Evolutionary conservation across 331 rosid species (phyloP), one percentile per base, ranked within the genome.

Genomic region (Prunus yedoensis): DNA sequence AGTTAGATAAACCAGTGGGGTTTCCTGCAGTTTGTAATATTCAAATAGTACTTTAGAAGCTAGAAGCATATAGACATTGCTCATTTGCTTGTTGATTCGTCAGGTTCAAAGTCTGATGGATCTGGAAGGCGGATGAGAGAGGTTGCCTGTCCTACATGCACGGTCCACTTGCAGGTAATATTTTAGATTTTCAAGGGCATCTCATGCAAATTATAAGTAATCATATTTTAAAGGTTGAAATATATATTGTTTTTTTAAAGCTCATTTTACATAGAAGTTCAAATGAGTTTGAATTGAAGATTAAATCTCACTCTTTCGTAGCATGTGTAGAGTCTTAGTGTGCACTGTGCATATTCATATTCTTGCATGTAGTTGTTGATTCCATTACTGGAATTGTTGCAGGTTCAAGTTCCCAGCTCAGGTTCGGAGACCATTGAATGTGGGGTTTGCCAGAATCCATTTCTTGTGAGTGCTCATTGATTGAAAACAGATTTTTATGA

Each of bases 341-440:
- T 56, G 15, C 23, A 23, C 23, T 23, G 23, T 27, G n/a, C 10
- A 3, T 67, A 7, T 77, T 1, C 14, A 21, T 30, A 17, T 59
- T 46, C 38, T 65, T 61, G 79, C 32, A 62, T 72, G 17, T 71
- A 41, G 47, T 25, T 72, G 52, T 73, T 65, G 62, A 64, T 78
- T 16, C 25, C 12, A 13, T 28, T 77, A 38, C 76, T 30, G 57
- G 47, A 53, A 74, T 56, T 49, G 54, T 83, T 86, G 66, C 84
- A 95, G 97, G 97, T 95, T 73, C 97, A 95, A 87, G 97, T 95
- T 75, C 99, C 99, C 47, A 95, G 88, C 90, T 90, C 97, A 5
- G 99, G 99, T 46, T 90, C 99, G 0, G 99, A 95, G 85, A 95
- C 99, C 47, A 92, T 95, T 3, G 99, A 95, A 66, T 95, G 97